Evolutionary conservation across 495 filamentous ascomycete species (phyloP).

Genomic region (Tricharina praecox): DNA sequence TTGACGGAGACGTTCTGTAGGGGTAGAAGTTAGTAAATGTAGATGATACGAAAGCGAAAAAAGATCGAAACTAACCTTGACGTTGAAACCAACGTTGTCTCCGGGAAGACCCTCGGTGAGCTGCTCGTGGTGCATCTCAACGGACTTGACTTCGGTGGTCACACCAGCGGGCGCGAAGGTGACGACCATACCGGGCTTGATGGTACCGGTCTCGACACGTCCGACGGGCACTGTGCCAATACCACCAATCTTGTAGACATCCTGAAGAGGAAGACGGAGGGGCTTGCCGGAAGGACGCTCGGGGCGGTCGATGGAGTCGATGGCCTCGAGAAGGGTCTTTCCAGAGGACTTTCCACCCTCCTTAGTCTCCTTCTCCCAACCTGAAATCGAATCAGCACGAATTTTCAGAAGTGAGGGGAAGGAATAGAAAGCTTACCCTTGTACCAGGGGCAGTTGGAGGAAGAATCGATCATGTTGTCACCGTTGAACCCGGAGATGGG

Average conservation of each 20-base stretch:
- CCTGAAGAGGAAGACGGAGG: conserved; percentile 98
- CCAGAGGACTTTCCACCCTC: conserved; percentile 57
- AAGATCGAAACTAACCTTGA: conserved; percentile 29
- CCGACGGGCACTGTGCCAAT: conserved; percentile 99
- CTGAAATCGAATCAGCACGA: conserved; percentile 22
- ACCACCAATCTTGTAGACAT: conserved; percentile 99
- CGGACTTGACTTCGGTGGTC: conserved; percentile 99
- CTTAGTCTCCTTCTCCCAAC: conserved; percentile 99
- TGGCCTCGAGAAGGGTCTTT: conserved; percentile 98
- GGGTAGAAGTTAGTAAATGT: neutral
- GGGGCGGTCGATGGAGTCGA: conserved; percentile 88
- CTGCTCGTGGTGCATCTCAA: conserved; percentile 98
- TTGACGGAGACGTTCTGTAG: conserved; percentile 98
- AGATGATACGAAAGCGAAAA: neutral
- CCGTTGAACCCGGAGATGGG: conserved; percentile 99
- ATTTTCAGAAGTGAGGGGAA: neutral
- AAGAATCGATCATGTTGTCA: conserved; percentile 96
- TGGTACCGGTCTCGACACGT: conserved; percentile 98
- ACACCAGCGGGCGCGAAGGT: conserved; percentile 93
- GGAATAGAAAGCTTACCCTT: conserved; percentile 35
- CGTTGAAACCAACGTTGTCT: conserved; percentile 99
- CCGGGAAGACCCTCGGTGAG: conserved; percentile 87
- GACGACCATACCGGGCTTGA: conserved; percentile 96
- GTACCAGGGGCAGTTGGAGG: conserved; percentile 98
- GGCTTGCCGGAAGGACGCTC: conserved; percentile 90